Base-by-base conservation (phyloP, 257 asterid genomes). In the Solanum corneliomulleri region DNA sequence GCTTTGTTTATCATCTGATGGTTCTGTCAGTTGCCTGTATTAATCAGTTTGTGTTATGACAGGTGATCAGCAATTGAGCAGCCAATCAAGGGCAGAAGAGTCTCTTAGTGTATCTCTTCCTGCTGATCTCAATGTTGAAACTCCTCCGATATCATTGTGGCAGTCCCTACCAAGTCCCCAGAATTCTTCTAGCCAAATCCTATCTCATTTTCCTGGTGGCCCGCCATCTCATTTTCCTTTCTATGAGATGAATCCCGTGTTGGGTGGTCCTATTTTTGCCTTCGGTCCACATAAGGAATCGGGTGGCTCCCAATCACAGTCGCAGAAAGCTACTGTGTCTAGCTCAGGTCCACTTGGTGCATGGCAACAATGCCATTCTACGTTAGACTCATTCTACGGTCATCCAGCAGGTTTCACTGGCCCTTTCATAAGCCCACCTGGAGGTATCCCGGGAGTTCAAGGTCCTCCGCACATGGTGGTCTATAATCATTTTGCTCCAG, bases 381-480 rank as follows among this genome's bases (percentile, higher is more conserved):
- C 95, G 16, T 90, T 94, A 92, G 99, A 97, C 87, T 96, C 99
- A 6, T 95, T 94, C 89, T 97, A 96, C 45, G 97, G 98, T 82
- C 96, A 94, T 49, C 95, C 95, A 37, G 92, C 94, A 89, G 98
- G 98, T 85, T 97, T 90, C 90, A 86, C 95, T 12, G 97, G 98
- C 74, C 97, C 97, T 25, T 95, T 94, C 89, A 91, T 96, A 74
- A 91, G 94, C 86, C 94, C 96, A 10, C 94, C 97, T 86, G 95
- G 98, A 86, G 94, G 96, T 64, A 93, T 96, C 86, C 93, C 95
- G 85, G 99, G 99, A 87, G 98, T 95, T 90, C 98, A 94, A 88
- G 98, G 96, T 21, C 93, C 96, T 41, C 98, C 99, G 2, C 99
- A 96, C 87, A 95, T 97, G 99, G 99, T 96, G 88, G 98, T 97